phyloP scores from a whole-genome alignment of 2,329 filamentous ascomycete genomes.

The Huntiella decipiens region DNA sequence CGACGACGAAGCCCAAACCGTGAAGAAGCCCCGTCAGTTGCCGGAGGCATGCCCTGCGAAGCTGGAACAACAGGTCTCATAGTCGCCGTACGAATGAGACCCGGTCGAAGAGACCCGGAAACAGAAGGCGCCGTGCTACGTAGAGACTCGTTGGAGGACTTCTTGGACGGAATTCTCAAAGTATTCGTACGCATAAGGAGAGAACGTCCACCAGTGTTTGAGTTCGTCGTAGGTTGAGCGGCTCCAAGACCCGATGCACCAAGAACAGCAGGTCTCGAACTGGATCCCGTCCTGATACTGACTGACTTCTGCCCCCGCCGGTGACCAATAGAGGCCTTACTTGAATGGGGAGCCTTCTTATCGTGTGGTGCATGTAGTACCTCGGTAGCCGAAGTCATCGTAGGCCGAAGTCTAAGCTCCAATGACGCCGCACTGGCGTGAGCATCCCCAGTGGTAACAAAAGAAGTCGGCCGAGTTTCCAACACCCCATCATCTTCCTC shows the following conservation, averaged over 20 bases:
- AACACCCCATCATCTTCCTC: constrained; percentile 13
- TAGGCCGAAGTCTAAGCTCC: constrained; percentile 67
- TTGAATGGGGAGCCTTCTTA: constrained; percentile 1
- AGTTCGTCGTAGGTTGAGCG: no score
- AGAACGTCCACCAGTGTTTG: constrained; percentile 25
- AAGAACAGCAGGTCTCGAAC: background rate
- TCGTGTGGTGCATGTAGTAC: constrained; percentile 1
- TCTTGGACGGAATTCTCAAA: constrained; percentile 27
- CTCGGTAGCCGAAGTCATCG: constrained; percentile 33
- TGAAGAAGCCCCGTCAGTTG: background rate
- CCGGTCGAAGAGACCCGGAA: constrained; percentile 12
- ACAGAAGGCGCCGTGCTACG: constrained; percentile 19
- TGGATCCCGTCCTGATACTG: constrained; percentile 25
- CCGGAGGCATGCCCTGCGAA: background rate
- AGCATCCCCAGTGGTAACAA: constrained; percentile 24
- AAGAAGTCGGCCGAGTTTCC: constrained; percentile 44
- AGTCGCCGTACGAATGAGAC: constrained; percentile 27
- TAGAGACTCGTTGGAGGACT: constrained; percentile 38
- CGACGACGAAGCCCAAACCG: constrained; percentile 38
- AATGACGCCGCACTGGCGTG: constrained; percentile 20
- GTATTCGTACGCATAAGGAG: constrained; percentile 28
- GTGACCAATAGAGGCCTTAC: constrained; percentile 1
- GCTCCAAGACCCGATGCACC: background rate
- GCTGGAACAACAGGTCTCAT: constrained; percentile 14
- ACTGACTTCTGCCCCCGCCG: constrained; percentile 24